Percentiles rank a stretch among this genome's conserved stretches.
phyloP scores from a whole-genome alignment of 257 asterid species.

The Gardenia jasminoides region DNA sequence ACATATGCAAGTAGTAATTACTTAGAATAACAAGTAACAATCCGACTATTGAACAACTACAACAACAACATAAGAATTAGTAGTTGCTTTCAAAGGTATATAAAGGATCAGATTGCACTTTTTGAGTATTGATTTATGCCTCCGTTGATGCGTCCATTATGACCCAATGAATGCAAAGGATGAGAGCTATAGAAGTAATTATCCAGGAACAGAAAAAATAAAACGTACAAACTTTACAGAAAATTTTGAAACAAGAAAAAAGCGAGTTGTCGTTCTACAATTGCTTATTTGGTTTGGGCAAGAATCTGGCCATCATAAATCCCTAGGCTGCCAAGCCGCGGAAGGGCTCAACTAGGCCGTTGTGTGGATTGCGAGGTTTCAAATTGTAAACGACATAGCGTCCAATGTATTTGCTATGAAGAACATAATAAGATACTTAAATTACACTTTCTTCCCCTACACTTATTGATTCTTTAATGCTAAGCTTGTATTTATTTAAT shows the following conservation, averaged over 20 bases:
- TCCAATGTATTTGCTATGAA: background rate
- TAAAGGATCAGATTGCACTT: background rate
- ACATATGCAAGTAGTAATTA: no score
- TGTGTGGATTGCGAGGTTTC: background rate
- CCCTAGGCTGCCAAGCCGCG: background rate
- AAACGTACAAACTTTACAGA: no score
- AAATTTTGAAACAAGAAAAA: background rate
- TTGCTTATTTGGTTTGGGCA: background rate
- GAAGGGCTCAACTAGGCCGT: background rate
- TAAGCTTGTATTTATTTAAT: no score
- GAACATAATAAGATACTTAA: background rate
- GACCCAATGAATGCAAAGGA: conserved; percentile 30
- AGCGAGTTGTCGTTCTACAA: background rate
- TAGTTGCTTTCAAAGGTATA: background rate
- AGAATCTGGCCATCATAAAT: background rate
- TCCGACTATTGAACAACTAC: conserved; percentile 11
- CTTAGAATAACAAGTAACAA: background rate
- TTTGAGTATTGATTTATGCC: conserved; percentile 15
- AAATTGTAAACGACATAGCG: background rate
- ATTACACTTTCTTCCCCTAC: background rate
- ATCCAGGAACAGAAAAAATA: background rate
- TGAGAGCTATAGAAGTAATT: background rate
- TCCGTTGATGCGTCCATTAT: conserved; percentile 30
- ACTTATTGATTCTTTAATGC: no score
- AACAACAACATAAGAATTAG: no score